Evolutionary conservation across 768 basidiomycete genomes (phyloP).

Genomic region (Chalciporus piperatus): DNA sequence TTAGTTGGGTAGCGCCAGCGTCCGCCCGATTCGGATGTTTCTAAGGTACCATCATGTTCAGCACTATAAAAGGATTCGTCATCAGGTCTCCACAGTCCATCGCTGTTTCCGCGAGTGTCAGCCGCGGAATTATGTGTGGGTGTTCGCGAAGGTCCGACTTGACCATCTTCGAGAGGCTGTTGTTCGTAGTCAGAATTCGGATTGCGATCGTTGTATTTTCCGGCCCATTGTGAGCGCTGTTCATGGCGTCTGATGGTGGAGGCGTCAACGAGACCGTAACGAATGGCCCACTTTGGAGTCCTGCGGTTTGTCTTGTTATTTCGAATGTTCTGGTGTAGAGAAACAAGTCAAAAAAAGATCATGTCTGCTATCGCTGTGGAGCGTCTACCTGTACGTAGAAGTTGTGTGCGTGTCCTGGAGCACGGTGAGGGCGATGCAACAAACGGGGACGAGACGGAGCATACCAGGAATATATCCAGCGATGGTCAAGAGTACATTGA

Average conservation of each 20-base stretch:
- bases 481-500: conserved; percentile 85
- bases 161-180: conserved; percentile 77
- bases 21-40: conserved; percentile 35
- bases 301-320: conserved; percentile 92
- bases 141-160: conserved; percentile 38
- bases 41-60: conserved; percentile 35
- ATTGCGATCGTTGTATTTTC: conserved; percentile 80
- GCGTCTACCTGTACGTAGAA: conserved; percentile 79
- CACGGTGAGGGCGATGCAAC: conserved; percentile 4
- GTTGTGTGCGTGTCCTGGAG: conserved; percentile 81
- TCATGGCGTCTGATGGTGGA: conserved; percentile 74
- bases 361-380: not conserved
- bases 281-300: conserved; percentile 94
- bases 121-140: conserved; percentile 12
- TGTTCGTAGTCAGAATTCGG: conserved; percentile 66
- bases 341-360: conserved; percentile 7
- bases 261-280: conserved; percentile 85
- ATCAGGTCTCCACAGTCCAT: conserved; percentile 68
- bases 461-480: conserved; percentile 87
- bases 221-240: conserved; percentile 83
- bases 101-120: conserved; percentile 27
- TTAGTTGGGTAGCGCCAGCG: conserved; percentile 88
- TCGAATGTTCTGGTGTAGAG: conserved; percentile 68
- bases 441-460: conserved; percentile 10
- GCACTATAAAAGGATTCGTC: conserved; percentile 74